Evolutionary conservation across 1,139 yeast genomes (phyloP), one percentile per base, ranked within the genome.

Genomic region (Scheffersomyces segobiensis): DNA sequence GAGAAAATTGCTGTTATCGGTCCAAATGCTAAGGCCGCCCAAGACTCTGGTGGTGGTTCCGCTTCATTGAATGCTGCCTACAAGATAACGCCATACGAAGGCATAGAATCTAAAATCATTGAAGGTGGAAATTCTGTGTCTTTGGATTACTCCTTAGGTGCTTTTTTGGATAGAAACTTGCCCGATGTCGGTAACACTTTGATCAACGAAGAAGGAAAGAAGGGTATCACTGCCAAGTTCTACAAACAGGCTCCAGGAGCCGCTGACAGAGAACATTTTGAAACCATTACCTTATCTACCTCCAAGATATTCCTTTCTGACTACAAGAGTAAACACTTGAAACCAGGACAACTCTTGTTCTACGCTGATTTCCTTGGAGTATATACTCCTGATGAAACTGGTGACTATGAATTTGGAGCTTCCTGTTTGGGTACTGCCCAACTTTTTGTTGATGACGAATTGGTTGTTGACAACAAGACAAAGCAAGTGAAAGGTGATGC

Each of bases 381-480:
- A 46, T 82, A 75, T 60, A 70, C 65, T 2, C 82, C 88, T 8
- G 83, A 81, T 56, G 80, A 74, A 55, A 68, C 80, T 54, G 86
- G 81, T 20, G 78, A 72, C 17, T 86, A 83, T 65, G 80, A 77
- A 56, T 80, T 87, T 66, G 87, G 88, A 32, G 72, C 82, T 57
- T 70, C 81, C 8, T 80, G 81, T 54, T 67, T 77, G 55, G 90
- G 90, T 53, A 82, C 87, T 53, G 87, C 86, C 48, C 78, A 77
- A 65, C 62, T 87, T n/a, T 86, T 77, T 64, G 70, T 87, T 55
- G 81, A 87, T 63, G 87, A 71, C 57, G 68, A 82, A 65, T 71
- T 84, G 56, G 75, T 86, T 39, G 85, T 85, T 59, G 89, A 86
- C 67, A 85, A 86, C 72, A 81, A 79, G 65, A 82, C 85, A 51